Evolutionary conservation across 139 green algal species (phyloP).

Genomic region (Volvox reticuliferus): DNA sequence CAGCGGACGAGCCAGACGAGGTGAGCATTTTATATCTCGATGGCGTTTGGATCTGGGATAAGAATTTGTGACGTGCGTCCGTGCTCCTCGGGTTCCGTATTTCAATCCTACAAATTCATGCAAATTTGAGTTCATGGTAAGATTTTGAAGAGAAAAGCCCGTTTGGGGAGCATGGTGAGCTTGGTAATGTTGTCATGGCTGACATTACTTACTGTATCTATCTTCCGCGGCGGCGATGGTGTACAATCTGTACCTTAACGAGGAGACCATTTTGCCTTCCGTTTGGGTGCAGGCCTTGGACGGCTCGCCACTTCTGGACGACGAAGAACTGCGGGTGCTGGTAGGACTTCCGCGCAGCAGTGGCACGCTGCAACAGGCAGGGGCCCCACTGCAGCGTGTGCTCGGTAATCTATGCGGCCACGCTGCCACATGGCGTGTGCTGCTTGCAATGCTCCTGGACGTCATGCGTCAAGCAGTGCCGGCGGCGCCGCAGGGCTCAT

Average conservation of each 20-base stretch:
- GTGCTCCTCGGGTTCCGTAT: too few species aligned
- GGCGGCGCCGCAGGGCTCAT: background rate
- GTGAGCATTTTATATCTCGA: background rate
- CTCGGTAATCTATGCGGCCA: conserved; percentile 88
- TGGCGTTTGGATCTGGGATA: too few species aligned
- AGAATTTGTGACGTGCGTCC: too few species aligned
- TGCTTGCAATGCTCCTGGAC: conserved; percentile 80
- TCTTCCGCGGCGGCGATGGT: too few species aligned
- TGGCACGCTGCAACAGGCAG: conserved; percentile 50
- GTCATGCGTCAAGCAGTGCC: conserved; percentile 49
- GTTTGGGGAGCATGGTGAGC: too few species aligned
- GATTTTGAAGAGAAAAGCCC: too few species aligned
- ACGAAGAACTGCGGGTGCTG: conserved; percentile 75
- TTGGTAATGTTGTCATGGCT: too few species aligned
- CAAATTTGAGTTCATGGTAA: too few species aligned
- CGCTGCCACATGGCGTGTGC: conserved; percentile 61
- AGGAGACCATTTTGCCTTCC: too few species aligned
- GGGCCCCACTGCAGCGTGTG: conserved; percentile 81
- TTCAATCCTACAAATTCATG: too few species aligned
- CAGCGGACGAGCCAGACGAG: conserved; percentile 20
- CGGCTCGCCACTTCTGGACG: conserved; percentile 72
- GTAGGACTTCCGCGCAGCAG: conserved; percentile 77
- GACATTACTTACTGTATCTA: too few species aligned
- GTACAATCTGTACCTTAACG: too few species aligned
- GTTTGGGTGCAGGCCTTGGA: background rate